These are phyloP conservation scores for Podospora sp. DNA, from an alignment of 495 filamentous ascomycete genomes.

Conservation along the genomic window DNA sequence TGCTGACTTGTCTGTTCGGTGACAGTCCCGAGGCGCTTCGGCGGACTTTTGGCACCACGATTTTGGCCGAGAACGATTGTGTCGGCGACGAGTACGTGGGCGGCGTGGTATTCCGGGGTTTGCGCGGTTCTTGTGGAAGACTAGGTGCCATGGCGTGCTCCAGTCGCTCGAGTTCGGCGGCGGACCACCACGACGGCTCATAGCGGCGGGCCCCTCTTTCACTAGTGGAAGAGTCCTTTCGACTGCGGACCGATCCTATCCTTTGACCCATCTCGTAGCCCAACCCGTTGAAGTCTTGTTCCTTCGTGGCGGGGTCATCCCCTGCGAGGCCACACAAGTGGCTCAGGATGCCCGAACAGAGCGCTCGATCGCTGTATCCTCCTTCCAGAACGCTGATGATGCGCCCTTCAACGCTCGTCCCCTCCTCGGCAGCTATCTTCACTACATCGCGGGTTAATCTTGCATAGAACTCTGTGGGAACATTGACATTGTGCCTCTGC, in stretches of 20 bases:
- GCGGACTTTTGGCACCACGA: slow-evolving; percentile 60
- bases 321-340: slow-evolving; percentile 79
- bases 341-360: slow-evolving; percentile 84
- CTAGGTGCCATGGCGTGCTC: slow-evolving; percentile 44
- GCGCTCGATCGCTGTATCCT: slow-evolving; percentile 88
- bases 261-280: slow-evolving; percentile 59
- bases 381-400: slow-evolving; percentile 93
- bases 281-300: slow-evolving; percentile 44
- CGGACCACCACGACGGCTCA: slow-evolving; percentile 77
- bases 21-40: slow-evolving; percentile 47
- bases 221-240: slow-evolving; percentile 33
- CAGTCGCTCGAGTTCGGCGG: slow-evolving; percentile 65
- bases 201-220: slow-evolving; percentile 45
- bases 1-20: slow-evolving; percentile 31
- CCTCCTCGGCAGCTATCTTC: slow-evolving; percentile 77
- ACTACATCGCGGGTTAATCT: slow-evolving; percentile 84
- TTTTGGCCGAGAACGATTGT: slow-evolving; percentile 75
- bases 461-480: slow-evolving; percentile 96
- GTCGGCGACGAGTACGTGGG: slow-evolving; percentile 76
- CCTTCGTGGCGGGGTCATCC: slow-evolving; percentile 46
- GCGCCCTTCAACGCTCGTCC: slow-evolving; percentile 73
- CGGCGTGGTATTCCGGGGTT: slow-evolving; percentile 55
- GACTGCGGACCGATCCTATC: slow-evolving; percentile 42
- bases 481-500: slow-evolving; percentile 93
- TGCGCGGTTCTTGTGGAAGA: slow-evolving; percentile 56